Evolutionary conservation across 305 asterid species (phyloP), one percentile per base, ranked within the genome.

Genomic region (Solanum chacoense): DNA sequence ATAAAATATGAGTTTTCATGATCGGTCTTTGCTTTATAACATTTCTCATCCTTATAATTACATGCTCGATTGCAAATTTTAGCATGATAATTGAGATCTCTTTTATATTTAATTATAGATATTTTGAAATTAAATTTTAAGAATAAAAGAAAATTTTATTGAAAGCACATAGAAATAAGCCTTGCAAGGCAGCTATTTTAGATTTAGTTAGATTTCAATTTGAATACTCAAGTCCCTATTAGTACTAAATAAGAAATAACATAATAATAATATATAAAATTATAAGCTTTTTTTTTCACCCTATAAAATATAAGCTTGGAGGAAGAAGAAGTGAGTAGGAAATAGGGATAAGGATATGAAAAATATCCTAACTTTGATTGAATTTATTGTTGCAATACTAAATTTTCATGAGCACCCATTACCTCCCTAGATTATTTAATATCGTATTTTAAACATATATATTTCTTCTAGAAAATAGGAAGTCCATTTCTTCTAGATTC

Each of bases 351-450:
- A 38, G 42, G 13, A 1, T 10, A 0, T 38, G 42, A 38, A 10
- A 10, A 38, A 38, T 38, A 38, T 0, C 0, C 0, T 0, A 10
- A 38, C 0, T 38, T 38, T 38, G 13, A 1, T 38, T 38, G 4
- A 0, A 38, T 38, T 38, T 38, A 4, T 0, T 38, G 13, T 38
- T 38, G 13, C 4, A 0, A 38, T 38, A 10, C 13, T 38, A 38
- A 38, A 38, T 4, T 38, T 38, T 38, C 0, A 38, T 37, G 12
- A 37, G 1, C 12, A 37, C 4, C 0, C 9, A 37, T 9, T 37
- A 37, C 1, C 4, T 37, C 3, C 42, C 0, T 38, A 38, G 0
- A 38, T 1, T 38, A 38, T 38, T 38, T 38, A 38, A 38, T 38
- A 38, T 0, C 42, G 1, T 38, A 38, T 38, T 38, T 38, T 10